Evolutionary conservation across 2,329 filamentous ascomycete genomes (phyloP), one percentile per base, ranked within the genome.

Genomic region (Ophiognomonia clavigignenti-juglandacearum): DNA sequence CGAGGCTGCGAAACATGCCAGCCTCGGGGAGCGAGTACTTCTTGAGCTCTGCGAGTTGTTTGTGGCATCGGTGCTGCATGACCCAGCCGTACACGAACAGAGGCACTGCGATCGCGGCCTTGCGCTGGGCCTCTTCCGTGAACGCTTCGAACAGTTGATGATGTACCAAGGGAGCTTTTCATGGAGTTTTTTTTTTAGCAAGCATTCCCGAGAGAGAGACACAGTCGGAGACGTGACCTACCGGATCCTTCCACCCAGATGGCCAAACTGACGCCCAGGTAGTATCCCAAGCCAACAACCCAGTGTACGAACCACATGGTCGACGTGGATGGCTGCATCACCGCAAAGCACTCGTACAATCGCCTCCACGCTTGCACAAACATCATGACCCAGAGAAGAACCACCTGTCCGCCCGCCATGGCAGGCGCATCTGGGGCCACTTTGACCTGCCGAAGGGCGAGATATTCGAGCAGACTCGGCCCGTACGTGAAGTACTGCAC

Each of bases 281-380:
- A 98, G 65, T 88, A 97, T 9, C 70, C 66, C 41, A 93, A 65
- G 1, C 90, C 93, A 34, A 96, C 64, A 14, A 85, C 54, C 84
- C 89, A 97, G 62, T 96, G 87, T 14, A 83, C 78, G 53, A 91
- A 67, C 81, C 85, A 90, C 92, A 98, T 98, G 47, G 72, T 79
- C 16, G 88, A 88, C 19, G 74, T 74, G 3, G 83, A 88, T 4
- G 82, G 75, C 60, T 79, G 85, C 42, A 76, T 70, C 46, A 93
- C 75, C 35, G 67, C 66, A 35, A 83, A 59, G 57, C 82, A 86
- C 68, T 97, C 93, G 56, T 83, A 86, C 32, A 96, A 68, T 42
- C 93, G 81, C 52, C 92, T 80, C 8, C 65, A 63, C 34, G 85
- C 87, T 65, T 97, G 93, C 7, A 87, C 64, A 19, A 82, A 65